phyloP scores from a whole-genome alignment of 352 stramenopile genomes.

The Phytopythium delawarense region DNA sequence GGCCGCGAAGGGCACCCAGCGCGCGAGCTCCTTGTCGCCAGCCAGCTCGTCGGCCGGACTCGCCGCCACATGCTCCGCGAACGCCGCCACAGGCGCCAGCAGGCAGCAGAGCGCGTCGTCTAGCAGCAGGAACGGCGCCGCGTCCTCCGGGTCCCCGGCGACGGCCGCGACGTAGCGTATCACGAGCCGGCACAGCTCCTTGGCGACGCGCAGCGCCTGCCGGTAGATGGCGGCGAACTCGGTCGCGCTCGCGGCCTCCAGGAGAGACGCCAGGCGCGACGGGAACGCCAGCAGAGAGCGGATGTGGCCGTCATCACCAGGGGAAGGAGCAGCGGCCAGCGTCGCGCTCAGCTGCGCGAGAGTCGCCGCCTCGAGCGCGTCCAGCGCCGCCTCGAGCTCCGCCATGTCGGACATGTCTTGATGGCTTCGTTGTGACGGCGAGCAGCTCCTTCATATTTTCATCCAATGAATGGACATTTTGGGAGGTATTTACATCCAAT shows the following conservation, averaged over 20 bases:
- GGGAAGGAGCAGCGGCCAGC: not conserved
- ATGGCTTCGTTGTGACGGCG: not conserved
- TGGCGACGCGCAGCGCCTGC: slow-evolving; percentile 14
- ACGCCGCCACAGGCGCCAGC: slow-evolving; percentile 18
- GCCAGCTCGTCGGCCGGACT: not conserved
- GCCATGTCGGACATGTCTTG: not conserved
- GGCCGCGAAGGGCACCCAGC: slow-evolving; percentile 39
- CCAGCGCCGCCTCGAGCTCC: not conserved
- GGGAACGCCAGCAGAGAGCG: not conserved
- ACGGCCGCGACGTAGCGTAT: slow-evolving; percentile 17
- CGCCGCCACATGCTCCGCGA: slow-evolving; percentile 11
- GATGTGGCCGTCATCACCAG: not conserved
- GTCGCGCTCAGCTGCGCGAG: slow-evolving; percentile 10
- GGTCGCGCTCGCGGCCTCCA: not conserved
- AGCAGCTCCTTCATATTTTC: too few species aligned
- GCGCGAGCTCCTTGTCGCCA: slow-evolving; percentile 15
- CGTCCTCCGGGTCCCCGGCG: slow-evolving; percentile 8
- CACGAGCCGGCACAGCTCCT: slow-evolving; percentile 25
- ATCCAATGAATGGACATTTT: too few species aligned
- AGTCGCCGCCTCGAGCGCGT: slow-evolving; percentile 10
- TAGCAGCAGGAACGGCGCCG: slow-evolving; percentile 12
- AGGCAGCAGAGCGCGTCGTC: slow-evolving; percentile 26
- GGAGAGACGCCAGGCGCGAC: slow-evolving; percentile 12
- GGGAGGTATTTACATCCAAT: not conserved
- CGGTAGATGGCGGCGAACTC: slow-evolving; percentile 10